Evolutionary conservation across 805 yeast genomes (phyloP), one percentile per base, ranked within the genome.

Genomic region (Lipomyces anomalus): DNA sequence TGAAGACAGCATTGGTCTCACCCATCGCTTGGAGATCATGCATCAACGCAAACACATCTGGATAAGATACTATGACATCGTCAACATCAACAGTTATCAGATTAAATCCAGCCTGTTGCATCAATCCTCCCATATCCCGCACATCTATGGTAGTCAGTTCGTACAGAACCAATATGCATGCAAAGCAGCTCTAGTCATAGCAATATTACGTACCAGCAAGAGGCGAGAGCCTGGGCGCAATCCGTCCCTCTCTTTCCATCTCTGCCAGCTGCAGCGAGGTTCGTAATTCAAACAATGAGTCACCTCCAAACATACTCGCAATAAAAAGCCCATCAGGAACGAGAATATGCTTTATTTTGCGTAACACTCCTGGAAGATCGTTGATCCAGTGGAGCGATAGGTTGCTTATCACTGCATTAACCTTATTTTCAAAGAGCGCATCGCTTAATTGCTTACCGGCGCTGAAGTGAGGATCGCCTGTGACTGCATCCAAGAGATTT

Each of bases 81-180:
- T 86, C 95, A 6, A 84, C 82, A 60, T 86, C 95, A 38, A 86
- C 78, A 0, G 95, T 86, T 41, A 85, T 72, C 73, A 86, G 75
- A 56, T 78, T 81, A 69, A 82, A 86, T 17, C 87, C 84, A 0
- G 89, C 88, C 46, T 78, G 72, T 60, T 79, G 85, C 67, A 86
- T 65, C 28, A 86, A 65, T 16, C 78, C 70, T 1, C 90, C 92
- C 48, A 85, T 75, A 60, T 86, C 95, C 42, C 80, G 75, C 33
- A 85, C 76, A 30, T 81, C 84, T 47, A n/a, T 13, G 38, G n/a
- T n/a, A n/a, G n/a, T n/a, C n/a, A 35, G 18, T 11, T 11, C 18
- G 16, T 35, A n/a, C 38, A n/a, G 16, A 13, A 16, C 13, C 16
- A 35, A 13, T 11, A 16, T 35, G 32, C 6, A 3, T 4, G n/a